A percentile compares a stretch with the other conserved stretches of the same genome.
Evolutionary conservation across 306 rosid species (phyloP).

Genomic region (Lathyrus tuberosus): DNA sequence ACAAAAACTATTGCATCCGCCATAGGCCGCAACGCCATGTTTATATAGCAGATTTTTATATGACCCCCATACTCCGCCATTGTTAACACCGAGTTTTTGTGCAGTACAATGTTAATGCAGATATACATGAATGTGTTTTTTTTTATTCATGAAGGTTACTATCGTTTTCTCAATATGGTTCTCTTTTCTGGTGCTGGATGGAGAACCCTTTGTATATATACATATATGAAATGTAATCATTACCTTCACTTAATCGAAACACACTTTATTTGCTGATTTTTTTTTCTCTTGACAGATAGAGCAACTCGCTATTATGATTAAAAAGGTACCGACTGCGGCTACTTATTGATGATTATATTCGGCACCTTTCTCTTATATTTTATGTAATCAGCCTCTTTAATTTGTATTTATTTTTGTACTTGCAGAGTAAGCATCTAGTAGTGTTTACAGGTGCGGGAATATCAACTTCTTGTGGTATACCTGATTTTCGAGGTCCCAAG

Average conservation of each 20-base stretch:
- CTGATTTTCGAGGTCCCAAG: conserved; percentile 97
- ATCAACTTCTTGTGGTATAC: conserved; percentile 97
- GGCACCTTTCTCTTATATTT: conserved; percentile 18
- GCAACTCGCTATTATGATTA: conserved; percentile 68
- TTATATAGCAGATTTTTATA: background rate
- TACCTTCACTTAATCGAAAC: background rate
- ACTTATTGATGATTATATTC: conserved; percentile 34
- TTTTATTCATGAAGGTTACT: background rate
- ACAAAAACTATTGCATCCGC: background rate
- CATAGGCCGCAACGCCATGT: background rate
- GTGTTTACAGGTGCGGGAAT: conserved; percentile 99
- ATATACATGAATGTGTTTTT: background rate
- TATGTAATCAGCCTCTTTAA: conserved; percentile 31
- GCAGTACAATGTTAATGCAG: conserved; percentile 2
- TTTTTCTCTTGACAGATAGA: conserved; percentile 65
- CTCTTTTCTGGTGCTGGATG: conserved; percentile 18
- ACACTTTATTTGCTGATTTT: conserved; percentile 39
- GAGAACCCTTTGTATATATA: background rate
- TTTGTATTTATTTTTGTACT: conserved; percentile 40
- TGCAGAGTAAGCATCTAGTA: conserved; percentile 98
- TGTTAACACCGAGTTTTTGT: background rate
- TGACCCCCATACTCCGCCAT: background rate
- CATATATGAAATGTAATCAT: background rate
- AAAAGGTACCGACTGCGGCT: conserved; percentile 58
- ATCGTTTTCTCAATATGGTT: conserved; percentile 23